phyloP scores from a whole-genome alignment of 2,329 filamentous ascomycete genomes.

The Trichoderma simmonsii region DNA sequence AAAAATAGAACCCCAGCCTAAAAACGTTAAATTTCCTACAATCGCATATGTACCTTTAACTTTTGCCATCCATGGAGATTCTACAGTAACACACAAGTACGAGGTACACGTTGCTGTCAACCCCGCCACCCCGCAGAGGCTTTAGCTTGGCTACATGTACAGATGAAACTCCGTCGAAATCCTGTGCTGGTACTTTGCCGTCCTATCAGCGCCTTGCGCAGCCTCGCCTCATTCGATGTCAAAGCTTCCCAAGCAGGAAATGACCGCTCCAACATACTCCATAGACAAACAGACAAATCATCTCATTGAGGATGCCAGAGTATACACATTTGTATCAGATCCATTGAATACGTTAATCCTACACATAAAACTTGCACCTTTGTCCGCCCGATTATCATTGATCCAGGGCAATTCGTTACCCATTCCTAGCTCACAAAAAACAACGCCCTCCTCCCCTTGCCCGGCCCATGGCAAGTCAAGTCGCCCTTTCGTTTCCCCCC shows the following conservation, averaged over 20 bases:
- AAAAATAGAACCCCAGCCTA: not conserved
- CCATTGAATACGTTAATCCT: conserved; percentile 6
- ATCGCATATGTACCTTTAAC: not conserved
- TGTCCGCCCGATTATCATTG: not conserved
- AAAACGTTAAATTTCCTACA: not conserved
- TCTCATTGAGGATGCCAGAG: not conserved
- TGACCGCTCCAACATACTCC: not conserved
- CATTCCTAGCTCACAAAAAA: not conserved
- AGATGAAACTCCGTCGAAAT: not conserved
- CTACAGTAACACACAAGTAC: not conserved
- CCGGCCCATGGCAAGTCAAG: not conserved
- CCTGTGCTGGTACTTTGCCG: not conserved
- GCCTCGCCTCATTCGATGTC: not conserved
- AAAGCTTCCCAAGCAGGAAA: not conserved
- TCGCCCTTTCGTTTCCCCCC: not conserved
- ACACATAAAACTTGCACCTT: not conserved
- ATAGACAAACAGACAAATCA: not conserved
- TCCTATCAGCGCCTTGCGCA: not conserved
- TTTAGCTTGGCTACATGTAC: not conserved
- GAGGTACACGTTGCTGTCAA: not conserved
- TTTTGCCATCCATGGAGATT: not conserved
- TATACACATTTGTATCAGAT: not conserved
- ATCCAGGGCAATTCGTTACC: conserved; percentile 1
- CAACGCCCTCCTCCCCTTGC: not conserved
- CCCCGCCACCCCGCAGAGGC: conserved; percentile 7